phyloP scores from a whole-genome alignment of 2,329 filamentous ascomycete species.

The Cercospora citrullina region DNA sequence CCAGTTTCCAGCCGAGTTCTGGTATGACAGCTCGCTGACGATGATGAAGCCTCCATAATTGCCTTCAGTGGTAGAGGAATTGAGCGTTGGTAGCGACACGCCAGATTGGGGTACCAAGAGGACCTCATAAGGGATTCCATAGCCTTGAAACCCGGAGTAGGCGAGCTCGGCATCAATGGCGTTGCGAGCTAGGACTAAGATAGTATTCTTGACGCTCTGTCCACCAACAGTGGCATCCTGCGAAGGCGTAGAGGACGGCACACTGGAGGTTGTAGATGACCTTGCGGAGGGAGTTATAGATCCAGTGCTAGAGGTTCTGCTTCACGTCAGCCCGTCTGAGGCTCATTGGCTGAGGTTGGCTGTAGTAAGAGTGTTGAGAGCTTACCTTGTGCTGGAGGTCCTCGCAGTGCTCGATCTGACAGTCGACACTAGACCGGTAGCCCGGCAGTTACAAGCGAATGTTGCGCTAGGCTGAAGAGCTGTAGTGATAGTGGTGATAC shows the following conservation, averaged over 20 bases:
- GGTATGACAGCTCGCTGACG: constrained; percentile 15
- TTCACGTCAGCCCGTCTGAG: not conserved
- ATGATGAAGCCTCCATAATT: constrained; percentile 19
- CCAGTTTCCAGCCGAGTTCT: constrained; percentile 12
- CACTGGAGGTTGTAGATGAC: not conserved
- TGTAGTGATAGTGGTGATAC: constrained; percentile 2
- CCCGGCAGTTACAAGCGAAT: constrained; percentile 9
- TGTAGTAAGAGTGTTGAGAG: not conserved
- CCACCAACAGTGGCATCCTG: constrained; percentile 1
- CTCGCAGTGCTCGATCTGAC: not conserved
- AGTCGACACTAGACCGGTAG: not conserved
- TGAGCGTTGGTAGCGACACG: constrained; percentile 1
- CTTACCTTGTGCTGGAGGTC: not conserved
- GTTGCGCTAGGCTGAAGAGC: not conserved
- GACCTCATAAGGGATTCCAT: constrained; percentile 16
- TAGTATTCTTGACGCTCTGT: constrained; percentile 6
- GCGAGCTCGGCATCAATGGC: constrained; percentile 10
- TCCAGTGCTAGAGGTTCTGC: not conserved
- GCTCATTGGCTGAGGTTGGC: not conserved
- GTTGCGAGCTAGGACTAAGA: constrained; percentile 13
- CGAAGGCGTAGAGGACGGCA: not conserved
- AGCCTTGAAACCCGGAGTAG: constrained; percentile 11
- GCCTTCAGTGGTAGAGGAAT: constrained; percentile 7
- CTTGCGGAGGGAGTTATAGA: not conserved
- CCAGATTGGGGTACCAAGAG: constrained; percentile 9